Percentiles rank a stretch among this genome's conserved stretches.
These are phyloP conservation scores for Wickerhamomyces bovis DNA, from an alignment of 805 yeast species.

Conservation along the genomic window DNA sequence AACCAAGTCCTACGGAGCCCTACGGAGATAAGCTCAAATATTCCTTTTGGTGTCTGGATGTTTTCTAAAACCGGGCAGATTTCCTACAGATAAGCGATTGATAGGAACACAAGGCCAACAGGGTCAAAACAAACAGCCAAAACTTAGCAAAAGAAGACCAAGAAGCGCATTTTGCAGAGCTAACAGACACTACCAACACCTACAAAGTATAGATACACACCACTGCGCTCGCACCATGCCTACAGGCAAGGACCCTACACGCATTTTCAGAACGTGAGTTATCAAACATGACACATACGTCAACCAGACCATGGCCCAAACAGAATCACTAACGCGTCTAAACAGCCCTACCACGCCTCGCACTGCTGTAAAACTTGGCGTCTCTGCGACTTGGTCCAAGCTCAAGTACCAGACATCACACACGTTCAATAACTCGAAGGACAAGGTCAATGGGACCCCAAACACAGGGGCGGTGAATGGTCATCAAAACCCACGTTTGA, in stretches of 20 bases:
- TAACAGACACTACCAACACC: not conserved
- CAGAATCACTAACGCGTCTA: not conserved
- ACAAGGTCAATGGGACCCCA: not conserved
- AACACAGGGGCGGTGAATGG: conserved; percentile 5
- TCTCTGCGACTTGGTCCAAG: conserved; percentile 26
- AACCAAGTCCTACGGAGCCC: too few species aligned
- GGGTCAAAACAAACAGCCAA: too few species aligned
- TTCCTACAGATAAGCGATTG: not conserved
- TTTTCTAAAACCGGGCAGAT: not conserved
- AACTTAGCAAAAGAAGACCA: not conserved
- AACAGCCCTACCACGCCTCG: conserved; percentile 21
- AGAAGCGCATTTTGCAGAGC: not conserved
- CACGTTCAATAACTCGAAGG: not conserved
- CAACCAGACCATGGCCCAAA: not conserved
- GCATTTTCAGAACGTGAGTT: conserved; percentile 23
- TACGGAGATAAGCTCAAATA: too few species aligned
- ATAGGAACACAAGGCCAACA: not conserved
- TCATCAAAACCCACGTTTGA: conserved; percentile 2
- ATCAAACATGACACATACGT: not conserved
- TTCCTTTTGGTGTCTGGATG: not conserved
- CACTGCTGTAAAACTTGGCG: conserved; percentile 15
- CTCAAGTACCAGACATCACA: conserved; percentile 12
- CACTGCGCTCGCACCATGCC: conserved; percentile 16
- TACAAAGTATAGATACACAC: too few species aligned
- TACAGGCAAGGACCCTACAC: conserved; percentile 26